Evolutionary conservation across 2,329 filamentous ascomycete species (phyloP), one percentile per base, ranked within the genome.

Genomic region (Cladosporium sp.): DNA sequence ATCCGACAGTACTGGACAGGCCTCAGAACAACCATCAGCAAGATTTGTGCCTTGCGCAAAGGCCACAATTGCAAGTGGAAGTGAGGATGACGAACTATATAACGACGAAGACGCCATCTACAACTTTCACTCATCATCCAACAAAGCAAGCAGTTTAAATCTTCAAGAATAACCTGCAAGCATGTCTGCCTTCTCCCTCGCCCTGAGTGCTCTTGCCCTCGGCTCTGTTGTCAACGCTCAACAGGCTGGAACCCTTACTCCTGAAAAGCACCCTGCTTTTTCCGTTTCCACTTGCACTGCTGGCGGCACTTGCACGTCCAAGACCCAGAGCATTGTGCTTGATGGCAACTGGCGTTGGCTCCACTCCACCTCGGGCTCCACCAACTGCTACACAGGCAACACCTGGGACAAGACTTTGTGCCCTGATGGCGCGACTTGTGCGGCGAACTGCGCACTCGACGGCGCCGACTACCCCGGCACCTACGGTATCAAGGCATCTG

Each of bases 391-490:
- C 75, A 78, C 73, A 21, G 80, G 78, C 66, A 82, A 82, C 73
- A 69, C 73, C 40, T 82, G 80, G 78, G 76, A 81, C 71, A 68
- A 69, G 6, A 71, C 76, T 29, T 69, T 78, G 65, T 82, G 80
- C 72, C 70, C 78, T n/a, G 76, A 78, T 40, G 73, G 76, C 63
- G 68, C 56, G 2, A 69, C 69, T 2, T 88, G 86, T 70, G 84
- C 85, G 14, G 68, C 77, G 46, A 85, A 86, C 75, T 88, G 86
- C 72, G 83, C 85, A 57, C 72, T 87, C 28, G 84, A 87, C 37
- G 85, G 84, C 63, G 84, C 85, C 60, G 77, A 85, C 76, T 88
- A 88, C 72, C 65, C 76, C 2, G 83, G 82, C 21, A 84, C 85
- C 59, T 83, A 84, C 78, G 85, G 85, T 57, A 82, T 85, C 60